Base-by-base conservation (phyloP, 2,329 filamentous ascomycete genomes). In the Penicillium oxalicum region DNA sequence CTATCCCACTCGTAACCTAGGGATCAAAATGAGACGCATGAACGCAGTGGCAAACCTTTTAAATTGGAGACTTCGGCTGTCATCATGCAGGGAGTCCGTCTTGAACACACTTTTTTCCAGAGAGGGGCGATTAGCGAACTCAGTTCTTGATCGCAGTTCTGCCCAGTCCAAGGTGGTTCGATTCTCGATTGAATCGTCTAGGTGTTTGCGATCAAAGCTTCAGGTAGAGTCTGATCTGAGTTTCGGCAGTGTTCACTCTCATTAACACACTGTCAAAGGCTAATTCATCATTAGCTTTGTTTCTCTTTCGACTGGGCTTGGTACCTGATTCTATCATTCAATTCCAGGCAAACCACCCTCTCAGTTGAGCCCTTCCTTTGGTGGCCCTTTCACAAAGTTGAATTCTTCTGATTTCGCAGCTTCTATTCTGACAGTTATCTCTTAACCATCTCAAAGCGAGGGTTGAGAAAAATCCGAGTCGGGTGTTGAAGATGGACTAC, bases 91-190 rank as follows among this genome's bases (percentile, higher is more conserved):
- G 49, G 46, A 57, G 42, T 51, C 39, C 34, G 39, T 43, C 33
- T 47, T 49, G 25, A 45, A 47, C 48, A 48, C 40, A 49, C 36
- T 44, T 38, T 53, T 38, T 38, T 44, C 51, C 40, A 44, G 47
- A 45, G 44, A 55, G 45, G 53, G 37, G 39, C 44, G 35, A 51
- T 49, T 55, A 59, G 53, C 48, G 45, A 48, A 59, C 55, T 53
- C 38, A 27, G 4, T 39, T 44, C 40, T 38, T 44, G 44, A 40
- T 49, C 47, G 49, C 54, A 53, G 34, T 36, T 42, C 13, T 38
- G 35, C 50, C 40, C 35, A 49, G 43, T 13, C 9, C 34, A 37
- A 47, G 29, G 44, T 44, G 40, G 51, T 51, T 48, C 38, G 35
- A 48, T 54, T 53, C 40, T 50, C 49, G 48, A 51, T 50, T 32